A percentile compares a stretch with the other conserved stretches of the same genome.
Evolutionary conservation across 768 basidiomycete species (phyloP).

Genomic region (Auricularia heimuer): DNA sequence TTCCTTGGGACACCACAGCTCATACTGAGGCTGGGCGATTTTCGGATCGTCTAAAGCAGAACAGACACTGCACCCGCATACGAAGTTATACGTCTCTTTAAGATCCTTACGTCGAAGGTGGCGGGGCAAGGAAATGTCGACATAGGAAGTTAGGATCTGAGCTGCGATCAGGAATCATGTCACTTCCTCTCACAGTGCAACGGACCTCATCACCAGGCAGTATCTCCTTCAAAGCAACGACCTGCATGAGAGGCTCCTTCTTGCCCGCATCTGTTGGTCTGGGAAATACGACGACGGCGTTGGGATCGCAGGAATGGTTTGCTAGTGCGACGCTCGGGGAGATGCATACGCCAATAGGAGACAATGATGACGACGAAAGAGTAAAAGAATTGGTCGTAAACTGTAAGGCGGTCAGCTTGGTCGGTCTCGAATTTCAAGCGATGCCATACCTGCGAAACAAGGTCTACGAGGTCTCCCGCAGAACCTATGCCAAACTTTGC

Average conservation of each 20-base stretch:
- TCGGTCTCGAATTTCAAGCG: not conserved
- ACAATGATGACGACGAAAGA: slow-evolving; percentile 64
- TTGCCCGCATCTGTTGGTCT: slow-evolving; percentile 25
- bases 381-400: slow-evolving; percentile 90
- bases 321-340: slow-evolving; percentile 71
- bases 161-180: not conserved
- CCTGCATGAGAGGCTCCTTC: slow-evolving; percentile 53
- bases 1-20: slow-evolving; percentile 55
- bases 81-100: slow-evolving; percentile 67
- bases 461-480: slow-evolving; percentile 53
- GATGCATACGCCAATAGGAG: slow-evolving; percentile 76
- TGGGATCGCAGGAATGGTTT: slow-evolving; percentile 84
- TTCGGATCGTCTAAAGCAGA: slow-evolving; percentile 4
- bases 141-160: slow-evolving; percentile 73
- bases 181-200: slow-evolving; percentile 2
- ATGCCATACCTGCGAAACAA: slow-evolving; percentile 56
- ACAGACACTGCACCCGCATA: slow-evolving; percentile 61
- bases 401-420: slow-evolving; percentile 30
- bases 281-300: slow-evolving; percentile 89
- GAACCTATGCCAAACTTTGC: slow-evolving; percentile 45
- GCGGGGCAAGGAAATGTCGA: slow-evolving; percentile 71
- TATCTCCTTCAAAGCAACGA: slow-evolving; percentile 64
- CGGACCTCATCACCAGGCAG: slow-evolving; percentile 57
- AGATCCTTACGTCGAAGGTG: slow-evolving; percentile 45
- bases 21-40: slow-evolving; percentile 53